Conservation (phyloP, 1,139 yeast species). For the Nakaseomyces kungkrabaensis region DNA sequence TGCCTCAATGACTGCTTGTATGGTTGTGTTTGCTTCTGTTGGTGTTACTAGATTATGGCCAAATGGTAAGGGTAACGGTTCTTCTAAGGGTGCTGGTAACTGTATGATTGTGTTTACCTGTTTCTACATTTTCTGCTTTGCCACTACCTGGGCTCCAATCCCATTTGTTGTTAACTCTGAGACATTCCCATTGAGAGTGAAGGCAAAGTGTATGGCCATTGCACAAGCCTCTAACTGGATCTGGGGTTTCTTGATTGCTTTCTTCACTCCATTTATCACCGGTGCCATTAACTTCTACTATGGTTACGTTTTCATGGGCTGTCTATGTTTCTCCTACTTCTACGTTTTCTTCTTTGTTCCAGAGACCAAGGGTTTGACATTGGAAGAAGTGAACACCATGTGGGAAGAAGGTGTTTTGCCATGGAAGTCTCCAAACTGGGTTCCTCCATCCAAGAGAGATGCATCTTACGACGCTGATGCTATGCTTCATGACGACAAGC, state of each 20-base stretch:
- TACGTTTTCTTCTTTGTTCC: conserved; percentile 57
- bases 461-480: conserved; percentile 14
- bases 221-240: conserved; percentile 69
- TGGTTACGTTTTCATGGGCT: conserved; percentile 70
- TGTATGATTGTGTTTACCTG: conserved; percentile 74
- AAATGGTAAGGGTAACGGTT: conserved; percentile 25
- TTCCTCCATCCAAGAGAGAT: conserved; percentile 28
- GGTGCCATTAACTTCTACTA: conserved; percentile 46
- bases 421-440: conserved; percentile 34
- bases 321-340: conserved; percentile 48
- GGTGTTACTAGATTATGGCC: conserved; percentile 55
- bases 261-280: conserved; percentile 67
- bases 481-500: conserved; percentile 10
- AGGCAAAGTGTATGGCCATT: conserved; percentile 68
- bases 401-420: conserved; percentile 34
- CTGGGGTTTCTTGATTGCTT: conserved; percentile 70
- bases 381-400: conserved; percentile 63
- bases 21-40: conserved; percentile 53
- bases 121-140: conserved; percentile 69
- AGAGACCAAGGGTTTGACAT: conserved; percentile 58
- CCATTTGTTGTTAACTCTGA: conserved; percentile 66
- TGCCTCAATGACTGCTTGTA: conserved; percentile 49
- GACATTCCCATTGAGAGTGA: conserved; percentile 68
- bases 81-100: conserved; percentile 48
- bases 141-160: conserved; percentile 78